A percentile compares a stretch with the other conserved stretches of the same genome.
These are phyloP conservation scores for Castanea mollissima DNA, from an alignment of 306 rosid genomes.

Conservation along the genomic window DNA sequence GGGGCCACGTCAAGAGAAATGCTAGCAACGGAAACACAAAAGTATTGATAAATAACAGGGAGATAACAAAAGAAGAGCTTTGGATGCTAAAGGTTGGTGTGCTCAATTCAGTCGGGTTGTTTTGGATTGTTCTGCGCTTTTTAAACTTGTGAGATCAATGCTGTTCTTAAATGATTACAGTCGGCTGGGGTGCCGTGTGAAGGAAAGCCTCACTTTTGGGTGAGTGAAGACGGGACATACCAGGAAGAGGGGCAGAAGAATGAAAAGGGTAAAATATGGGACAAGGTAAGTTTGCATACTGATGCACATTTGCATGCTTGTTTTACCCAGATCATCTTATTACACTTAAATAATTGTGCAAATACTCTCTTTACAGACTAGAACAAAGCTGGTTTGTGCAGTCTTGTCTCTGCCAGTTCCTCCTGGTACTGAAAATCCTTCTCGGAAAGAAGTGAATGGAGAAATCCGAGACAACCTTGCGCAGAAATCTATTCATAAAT, in stretches of 20 bases:
- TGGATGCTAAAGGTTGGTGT: slow-evolving; percentile 52
- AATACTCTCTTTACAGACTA: slow-evolving; percentile 33
- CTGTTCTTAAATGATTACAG: slow-evolving; percentile 36
- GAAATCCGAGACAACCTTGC: background rate
- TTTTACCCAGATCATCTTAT: background rate
- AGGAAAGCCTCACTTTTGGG: slow-evolving; percentile 66
- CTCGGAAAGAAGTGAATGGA: slow-evolving; percentile 11
- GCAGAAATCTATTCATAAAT: slow-evolving; percentile 36
- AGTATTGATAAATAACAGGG: slow-evolving; percentile 52
- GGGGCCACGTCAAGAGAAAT: slow-evolving; percentile 40
- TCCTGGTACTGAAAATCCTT: slow-evolving; percentile 15
- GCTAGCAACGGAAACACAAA: slow-evolving; percentile 76
- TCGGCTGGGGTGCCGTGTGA: slow-evolving; percentile 70
- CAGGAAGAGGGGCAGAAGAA: slow-evolving; percentile 78
- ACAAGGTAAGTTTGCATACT: slow-evolving; percentile 43
- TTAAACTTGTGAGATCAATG: background rate
- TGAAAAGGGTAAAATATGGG: slow-evolving; percentile 61
- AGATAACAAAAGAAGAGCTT: slow-evolving; percentile 57
- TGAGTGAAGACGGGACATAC: slow-evolving; percentile 63
- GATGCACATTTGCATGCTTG: slow-evolving; percentile 17
- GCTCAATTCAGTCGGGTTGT: background rate
- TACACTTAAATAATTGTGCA: slow-evolving; percentile 6
- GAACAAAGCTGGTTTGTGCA: slow-evolving; percentile 47
- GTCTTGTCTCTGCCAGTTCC: slow-evolving; percentile 62
- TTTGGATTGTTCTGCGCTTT: background rate